phyloP scores from a whole-genome alignment of 225 moss, liverwort and hornwort genomes.

The Thuidium tamariscinum region DNA sequence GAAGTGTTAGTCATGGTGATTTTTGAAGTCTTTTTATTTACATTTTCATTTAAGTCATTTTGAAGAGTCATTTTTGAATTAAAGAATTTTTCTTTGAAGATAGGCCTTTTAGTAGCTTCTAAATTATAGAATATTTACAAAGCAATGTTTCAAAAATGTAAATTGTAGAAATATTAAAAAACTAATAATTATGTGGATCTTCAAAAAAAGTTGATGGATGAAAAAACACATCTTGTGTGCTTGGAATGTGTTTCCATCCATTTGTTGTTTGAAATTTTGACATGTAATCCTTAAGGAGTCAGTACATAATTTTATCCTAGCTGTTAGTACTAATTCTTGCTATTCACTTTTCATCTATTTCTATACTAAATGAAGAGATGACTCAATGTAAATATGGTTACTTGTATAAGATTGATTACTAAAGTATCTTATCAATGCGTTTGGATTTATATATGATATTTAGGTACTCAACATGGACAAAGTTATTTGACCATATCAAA shows the following conservation, averaged over 20 bases:
- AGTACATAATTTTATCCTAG: neutral
- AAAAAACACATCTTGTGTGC: neutral
- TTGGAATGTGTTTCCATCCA: fast-evolving
- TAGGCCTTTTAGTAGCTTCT: neutral
- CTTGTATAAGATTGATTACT: too few relatives aligned
- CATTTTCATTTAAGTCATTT: too few relatives aligned
- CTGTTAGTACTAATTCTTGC: neutral
- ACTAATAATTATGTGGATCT: neutral
- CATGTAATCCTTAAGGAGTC: fast-evolving
- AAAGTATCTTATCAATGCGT: neutral
- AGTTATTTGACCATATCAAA: too few relatives aligned
- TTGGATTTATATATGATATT: neutral
- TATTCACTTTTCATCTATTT: neutral
- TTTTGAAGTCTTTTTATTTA: neutral
- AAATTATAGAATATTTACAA: neutral
- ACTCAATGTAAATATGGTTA: neutral
- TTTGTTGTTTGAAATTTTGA: neutral
- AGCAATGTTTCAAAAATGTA: neutral
- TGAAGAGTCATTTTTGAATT: too few relatives aligned
- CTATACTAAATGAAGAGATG: too few relatives aligned
- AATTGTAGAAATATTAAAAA: neutral
- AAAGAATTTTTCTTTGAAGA: neutral
- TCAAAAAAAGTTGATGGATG: neutral
- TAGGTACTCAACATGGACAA: neutral
- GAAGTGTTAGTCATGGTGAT: neutral